Percentiles rank a stretch among this genome's conserved stretches.
Conservation (phyloP, 2,329 filamentous ascomycete genomes). For the Botrytis porri region DNA sequence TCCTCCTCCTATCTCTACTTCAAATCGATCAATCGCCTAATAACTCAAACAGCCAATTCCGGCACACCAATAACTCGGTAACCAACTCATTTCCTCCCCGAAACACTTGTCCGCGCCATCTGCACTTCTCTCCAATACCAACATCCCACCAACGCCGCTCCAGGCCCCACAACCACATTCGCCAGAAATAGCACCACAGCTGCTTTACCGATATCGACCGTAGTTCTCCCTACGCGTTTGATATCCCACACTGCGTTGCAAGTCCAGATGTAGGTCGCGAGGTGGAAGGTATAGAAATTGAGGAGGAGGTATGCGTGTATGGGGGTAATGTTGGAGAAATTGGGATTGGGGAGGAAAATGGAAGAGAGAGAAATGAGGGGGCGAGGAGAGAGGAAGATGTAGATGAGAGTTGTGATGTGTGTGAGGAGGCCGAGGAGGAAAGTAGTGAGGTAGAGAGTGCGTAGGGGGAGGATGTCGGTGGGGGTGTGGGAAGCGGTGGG, state of each 20-base stretch:
- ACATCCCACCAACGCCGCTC: constrained; percentile 10
- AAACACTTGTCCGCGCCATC: constrained; percentile 8
- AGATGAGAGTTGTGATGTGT: background rate
- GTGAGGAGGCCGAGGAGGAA: background rate
- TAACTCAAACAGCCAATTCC: background rate
- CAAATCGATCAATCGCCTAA: background rate
- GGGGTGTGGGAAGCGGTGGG: background rate
- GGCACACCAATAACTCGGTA: too few relatives aligned
- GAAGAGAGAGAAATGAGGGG: background rate
- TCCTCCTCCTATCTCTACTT: background rate
- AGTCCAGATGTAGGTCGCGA: background rate
- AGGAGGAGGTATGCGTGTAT: background rate
- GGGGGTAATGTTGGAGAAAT: background rate
- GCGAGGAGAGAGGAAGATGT: background rate
- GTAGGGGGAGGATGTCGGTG: constrained; percentile 3
- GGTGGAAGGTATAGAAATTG: constrained; percentile 1
- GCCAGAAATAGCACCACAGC: background rate
- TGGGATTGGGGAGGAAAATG: background rate
- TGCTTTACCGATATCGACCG: background rate
- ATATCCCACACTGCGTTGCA: constrained; percentile 11
- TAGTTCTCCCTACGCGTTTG: background rate
- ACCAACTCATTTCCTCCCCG: background rate
- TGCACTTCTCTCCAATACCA: constrained; percentile 14
- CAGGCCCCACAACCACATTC: background rate
- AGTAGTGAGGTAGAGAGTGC: background rate